Evolutionary conservation across 306 rosid species (phyloP).

Genomic region (Quercus dentata): DNA sequence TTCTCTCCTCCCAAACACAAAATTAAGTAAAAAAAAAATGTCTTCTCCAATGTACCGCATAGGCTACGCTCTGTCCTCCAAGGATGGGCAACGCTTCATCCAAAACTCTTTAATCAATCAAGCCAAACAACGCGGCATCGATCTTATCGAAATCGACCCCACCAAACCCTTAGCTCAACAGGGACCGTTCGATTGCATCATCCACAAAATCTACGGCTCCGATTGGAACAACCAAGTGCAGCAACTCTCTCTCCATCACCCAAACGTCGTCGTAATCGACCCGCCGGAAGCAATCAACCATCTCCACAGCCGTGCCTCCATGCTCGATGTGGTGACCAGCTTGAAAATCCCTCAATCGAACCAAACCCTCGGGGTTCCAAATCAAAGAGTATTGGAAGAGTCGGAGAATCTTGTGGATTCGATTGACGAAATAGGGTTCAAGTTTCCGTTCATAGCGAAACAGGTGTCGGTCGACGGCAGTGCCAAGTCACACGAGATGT

Average conservation of each 20-base stretch:
- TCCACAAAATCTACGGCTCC: constrained; percentile 28
- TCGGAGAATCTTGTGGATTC: background rate
- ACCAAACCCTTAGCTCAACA: constrained; percentile 14
- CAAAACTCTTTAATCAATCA: constrained; percentile 17
- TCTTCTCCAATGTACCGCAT: constrained; percentile 9
- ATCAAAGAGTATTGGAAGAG: constrained; percentile 10
- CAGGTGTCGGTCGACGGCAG: constrained; percentile 20
- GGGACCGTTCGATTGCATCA: constrained; percentile 33
- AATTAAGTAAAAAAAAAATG: background rate
- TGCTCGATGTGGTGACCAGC: constrained; percentile 28
- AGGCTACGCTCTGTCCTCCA: constrained; percentile 27
- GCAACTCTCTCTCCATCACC: background rate
- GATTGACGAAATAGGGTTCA: background rate
- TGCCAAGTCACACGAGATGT: constrained; percentile 46
- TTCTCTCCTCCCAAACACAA: background rate
- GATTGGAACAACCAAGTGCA: constrained; percentile 21
- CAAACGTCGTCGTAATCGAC: constrained; percentile 22
- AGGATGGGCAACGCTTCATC: constrained; percentile 20
- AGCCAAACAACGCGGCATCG: constrained; percentile 21
- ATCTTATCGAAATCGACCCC: constrained; percentile 18
- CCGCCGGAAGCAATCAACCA: constrained; percentile 25
- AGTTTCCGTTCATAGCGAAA: constrained; percentile 30
- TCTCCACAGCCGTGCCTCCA: constrained; percentile 35
- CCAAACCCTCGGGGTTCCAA: constrained; percentile 9
- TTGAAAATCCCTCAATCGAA: background rate